phyloP scores from a whole-genome alignment of 2,329 filamentous ascomycete species.

The Polychaeton citri region DNA sequence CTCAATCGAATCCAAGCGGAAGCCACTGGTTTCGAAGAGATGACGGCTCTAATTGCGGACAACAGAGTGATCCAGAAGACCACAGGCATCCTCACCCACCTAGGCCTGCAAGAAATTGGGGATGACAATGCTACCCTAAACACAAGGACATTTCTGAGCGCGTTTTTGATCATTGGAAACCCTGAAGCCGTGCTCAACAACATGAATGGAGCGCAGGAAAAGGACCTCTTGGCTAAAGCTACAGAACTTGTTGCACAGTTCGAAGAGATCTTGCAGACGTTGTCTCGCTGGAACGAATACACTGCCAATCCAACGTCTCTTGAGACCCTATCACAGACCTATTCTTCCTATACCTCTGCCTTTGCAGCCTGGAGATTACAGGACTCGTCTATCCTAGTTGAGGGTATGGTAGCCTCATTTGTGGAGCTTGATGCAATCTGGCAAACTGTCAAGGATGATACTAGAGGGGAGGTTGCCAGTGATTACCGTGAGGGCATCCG shows the following conservation, averaged over 20 bases:
- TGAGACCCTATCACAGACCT: slow-evolving; percentile 52
- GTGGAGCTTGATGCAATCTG: slow-evolving; percentile 74
- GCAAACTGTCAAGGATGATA: slow-evolving; percentile 69
- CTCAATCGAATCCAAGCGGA: slow-evolving; percentile 58
- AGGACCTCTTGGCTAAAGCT: slow-evolving; percentile 64
- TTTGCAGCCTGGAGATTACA: slow-evolving; percentile 77
- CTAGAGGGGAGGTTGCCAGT: slow-evolving; percentile 56
- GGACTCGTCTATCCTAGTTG: slow-evolving; percentile 63
- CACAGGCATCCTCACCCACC: slow-evolving; percentile 53
- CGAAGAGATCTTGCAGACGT: slow-evolving; percentile 55
- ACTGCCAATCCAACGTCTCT: slow-evolving; percentile 50
- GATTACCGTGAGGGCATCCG: slow-evolving; percentile 71
- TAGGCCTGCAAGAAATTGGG: slow-evolving; percentile 44
- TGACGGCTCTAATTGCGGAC: slow-evolving; percentile 54
- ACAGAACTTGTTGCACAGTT: slow-evolving; percentile 67
- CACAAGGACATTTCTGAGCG: slow-evolving; percentile 64
- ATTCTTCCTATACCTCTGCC: slow-evolving; percentile 62
- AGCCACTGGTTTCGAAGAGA: slow-evolving; percentile 60
- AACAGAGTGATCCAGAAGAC: slow-evolving; percentile 54
- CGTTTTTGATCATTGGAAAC: slow-evolving; percentile 67
- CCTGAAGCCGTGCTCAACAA: slow-evolving; percentile 65
- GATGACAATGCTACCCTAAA: slow-evolving; percentile 54
- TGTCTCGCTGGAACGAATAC: slow-evolving; percentile 54
- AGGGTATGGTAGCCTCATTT: slow-evolving; percentile 78
- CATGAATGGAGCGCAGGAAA: slow-evolving; percentile 55